phyloP scores from a whole-genome alignment of 2,329 filamentous ascomycete species.

The Huntiella abstrusa region DNA sequence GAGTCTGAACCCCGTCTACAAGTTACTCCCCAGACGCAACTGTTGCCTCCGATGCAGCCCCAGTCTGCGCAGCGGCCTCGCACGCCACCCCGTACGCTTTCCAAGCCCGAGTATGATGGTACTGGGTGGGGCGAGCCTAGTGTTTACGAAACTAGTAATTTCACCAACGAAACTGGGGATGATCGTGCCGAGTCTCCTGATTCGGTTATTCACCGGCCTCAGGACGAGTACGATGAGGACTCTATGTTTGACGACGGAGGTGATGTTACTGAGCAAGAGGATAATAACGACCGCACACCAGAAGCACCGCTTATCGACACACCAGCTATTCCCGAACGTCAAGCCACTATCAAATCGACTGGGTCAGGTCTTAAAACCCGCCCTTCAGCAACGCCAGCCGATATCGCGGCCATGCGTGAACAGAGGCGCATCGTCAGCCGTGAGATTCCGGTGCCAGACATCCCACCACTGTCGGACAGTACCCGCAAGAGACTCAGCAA shows the following conservation, averaged over 20 bases:
- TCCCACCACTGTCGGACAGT: constrained; percentile 22
- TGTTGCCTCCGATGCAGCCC: not conserved
- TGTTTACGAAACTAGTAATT: constrained; percentile 16
- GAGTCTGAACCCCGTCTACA: constrained; percentile 1
- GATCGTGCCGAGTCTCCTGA: constrained; percentile 59
- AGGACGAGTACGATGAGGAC: constrained; percentile 23
- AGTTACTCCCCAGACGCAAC: not conserved
- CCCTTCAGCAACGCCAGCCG: constrained; percentile 70
- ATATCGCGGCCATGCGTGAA: constrained; percentile 69
- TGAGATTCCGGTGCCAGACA: constrained; percentile 44
- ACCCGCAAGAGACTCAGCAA: constrained; percentile 38
- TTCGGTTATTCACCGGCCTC: constrained; percentile 70
- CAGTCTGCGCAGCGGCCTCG: constrained; percentile 20
- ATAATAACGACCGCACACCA: constrained; percentile 2
- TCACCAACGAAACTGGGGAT: constrained; percentile 22
- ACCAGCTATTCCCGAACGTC: constrained; percentile 55
- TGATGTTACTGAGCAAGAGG: constrained; percentile 18
- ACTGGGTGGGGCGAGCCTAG: constrained; percentile 38
- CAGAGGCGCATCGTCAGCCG: constrained; percentile 69
- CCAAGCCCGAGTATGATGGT: constrained; percentile 46
- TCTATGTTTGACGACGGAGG: constrained; percentile 15
- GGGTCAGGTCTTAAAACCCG: constrained; percentile 78
- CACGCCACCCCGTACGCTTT: constrained; percentile 27
- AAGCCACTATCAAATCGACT: constrained; percentile 77
- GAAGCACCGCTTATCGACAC: constrained; percentile 31